Base-by-base conservation (phyloP, 2,329 filamentous ascomycete genomes). In the Fusarium temperatum region DNA sequence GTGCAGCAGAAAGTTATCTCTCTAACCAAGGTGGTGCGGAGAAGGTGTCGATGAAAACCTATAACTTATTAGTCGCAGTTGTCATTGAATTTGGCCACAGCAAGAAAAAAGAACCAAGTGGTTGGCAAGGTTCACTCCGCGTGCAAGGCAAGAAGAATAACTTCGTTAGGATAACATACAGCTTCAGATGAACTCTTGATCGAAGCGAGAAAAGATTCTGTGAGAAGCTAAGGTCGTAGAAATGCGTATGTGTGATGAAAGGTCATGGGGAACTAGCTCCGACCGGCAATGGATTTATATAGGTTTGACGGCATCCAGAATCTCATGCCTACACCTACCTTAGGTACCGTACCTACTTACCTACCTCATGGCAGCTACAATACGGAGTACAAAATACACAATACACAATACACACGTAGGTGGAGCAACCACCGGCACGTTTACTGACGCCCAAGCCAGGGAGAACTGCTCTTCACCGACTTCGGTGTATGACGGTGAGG, bases 401-500 rank as follows among this genome's bases (percentile, higher is more conserved):
- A 60, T 41, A 48, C 47, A 36, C 38, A 45, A 60, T 41, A 62
- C 42, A 45, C 32, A 39, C 41, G 48, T 63, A 62, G 58, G 72
- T 75, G 70, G 75, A 77, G 65, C 61, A 75, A 66, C 48, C 35
- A 41, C 28, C 28, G 24, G 55, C 67, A 75, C 69, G 67, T 53
- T 75, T 75, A 64, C 69, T 67, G 58, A 68, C 66, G 62, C 67
- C 55, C 59, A 71, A 60, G 53, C 66, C 59, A 68, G 65, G 66
- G 68, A 70, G 53, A 44, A 55, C 10, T 51, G 53, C 54, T 54
- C 66, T 67, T 71, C 71, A 77, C 76, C 76, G 76, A 74, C 67
- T 72, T 73, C 73, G 76, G 74, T 75, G 74, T 75, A 70, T 75
- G 72, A 75, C 75, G 74, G 72, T 77, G 66, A 77, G 66, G 55